Conservation (phyloP, 306 rosid genomes). For the Gastrolobium villosum region DNA sequence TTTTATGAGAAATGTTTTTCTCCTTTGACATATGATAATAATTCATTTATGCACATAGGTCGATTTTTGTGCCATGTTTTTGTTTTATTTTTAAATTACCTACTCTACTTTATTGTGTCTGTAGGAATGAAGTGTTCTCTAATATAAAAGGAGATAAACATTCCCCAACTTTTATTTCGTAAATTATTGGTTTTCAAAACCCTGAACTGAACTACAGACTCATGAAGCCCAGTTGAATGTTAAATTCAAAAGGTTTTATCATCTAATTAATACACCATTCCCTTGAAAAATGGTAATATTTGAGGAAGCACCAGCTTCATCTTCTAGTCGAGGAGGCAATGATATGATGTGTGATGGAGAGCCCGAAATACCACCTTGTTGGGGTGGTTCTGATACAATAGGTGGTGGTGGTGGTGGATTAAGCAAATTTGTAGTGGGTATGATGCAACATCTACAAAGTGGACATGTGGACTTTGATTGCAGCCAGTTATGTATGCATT, state of each 20-base stretch:
- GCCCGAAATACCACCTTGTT: constrained; percentile 22
- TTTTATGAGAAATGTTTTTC: no score
- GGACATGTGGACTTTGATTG: constrained; percentile 85
- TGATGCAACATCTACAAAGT: constrained; percentile 78
- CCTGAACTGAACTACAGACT: neutral
- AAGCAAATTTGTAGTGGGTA: constrained; percentile 51
- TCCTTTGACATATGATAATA: no score
- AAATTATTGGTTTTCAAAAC: neutral
- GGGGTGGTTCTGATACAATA: constrained; percentile 31
- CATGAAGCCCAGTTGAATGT: neutral
- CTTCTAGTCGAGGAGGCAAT: constrained; percentile 31
- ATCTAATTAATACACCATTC: constrained; percentile 20
- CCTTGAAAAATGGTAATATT: constrained; percentile 30
- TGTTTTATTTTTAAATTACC: no score
- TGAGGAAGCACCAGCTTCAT: constrained; percentile 46
- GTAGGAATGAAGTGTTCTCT: no score
- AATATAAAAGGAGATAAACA: no score
- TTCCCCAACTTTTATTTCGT: neutral
- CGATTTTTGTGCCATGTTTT: no score
- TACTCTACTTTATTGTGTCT: no score
- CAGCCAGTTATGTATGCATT: constrained; percentile 83
- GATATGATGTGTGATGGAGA: constrained; percentile 35
- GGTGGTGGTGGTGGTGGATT: constrained; percentile 24
- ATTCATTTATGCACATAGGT: no score
- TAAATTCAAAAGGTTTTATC: neutral